Evolutionary conservation across 208 protist species (phyloP).

Genomic region (Endotrypanum monterogeii): DNA sequence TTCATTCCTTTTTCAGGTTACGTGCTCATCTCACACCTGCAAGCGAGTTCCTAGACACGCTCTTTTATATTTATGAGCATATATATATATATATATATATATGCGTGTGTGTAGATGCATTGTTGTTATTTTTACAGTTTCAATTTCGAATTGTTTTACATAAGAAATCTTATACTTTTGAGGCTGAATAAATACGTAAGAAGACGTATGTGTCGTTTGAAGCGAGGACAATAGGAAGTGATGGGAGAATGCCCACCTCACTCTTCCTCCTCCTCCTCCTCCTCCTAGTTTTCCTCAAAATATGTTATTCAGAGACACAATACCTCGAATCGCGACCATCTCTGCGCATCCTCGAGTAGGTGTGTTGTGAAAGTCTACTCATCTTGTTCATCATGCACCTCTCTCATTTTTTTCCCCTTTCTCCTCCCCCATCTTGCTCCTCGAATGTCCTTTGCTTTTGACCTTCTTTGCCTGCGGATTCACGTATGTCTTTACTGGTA

Average conservation of each 20-base stretch:
- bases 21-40: neutral
- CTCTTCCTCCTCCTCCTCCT: neutral
- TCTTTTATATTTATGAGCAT: neutral
- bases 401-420: neutral
- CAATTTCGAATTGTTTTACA: neutral
- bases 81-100: neutral
- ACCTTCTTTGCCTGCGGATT: neutral
- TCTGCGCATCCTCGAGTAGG: neutral
- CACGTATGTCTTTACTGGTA: no score
- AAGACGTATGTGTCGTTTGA: neutral
- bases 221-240: neutral
- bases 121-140: neutral
- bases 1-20: neutral
- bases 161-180: neutral
- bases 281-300: neutral
- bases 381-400: neutral
- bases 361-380: neutral
- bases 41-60: neutral
- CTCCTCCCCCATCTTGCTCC: neutral
- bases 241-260: neutral
- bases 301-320: constrained; percentile 2
- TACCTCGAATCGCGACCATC: neutral
- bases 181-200: neutral
- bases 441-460: neutral
- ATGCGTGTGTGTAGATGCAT: neutral